phyloP scores from a whole-genome alignment of 2,329 filamentous ascomycete genomes.

The Colletotrichum siamense region DNA sequence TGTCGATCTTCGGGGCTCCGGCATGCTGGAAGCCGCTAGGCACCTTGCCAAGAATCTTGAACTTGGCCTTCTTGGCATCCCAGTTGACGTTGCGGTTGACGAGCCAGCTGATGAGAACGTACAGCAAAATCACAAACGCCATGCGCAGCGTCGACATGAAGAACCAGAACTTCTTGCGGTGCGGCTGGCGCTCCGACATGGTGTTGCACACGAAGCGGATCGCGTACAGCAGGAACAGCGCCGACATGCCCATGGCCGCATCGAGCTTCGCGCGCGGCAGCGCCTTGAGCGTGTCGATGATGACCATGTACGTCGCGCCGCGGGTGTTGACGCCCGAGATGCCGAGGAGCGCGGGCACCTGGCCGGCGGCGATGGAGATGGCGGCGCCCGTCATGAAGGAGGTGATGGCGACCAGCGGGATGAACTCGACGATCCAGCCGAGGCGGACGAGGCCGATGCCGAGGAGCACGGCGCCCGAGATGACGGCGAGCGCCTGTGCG shows the following conservation, averaged over 20 bases:
- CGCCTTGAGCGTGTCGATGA: constrained; percentile 47
- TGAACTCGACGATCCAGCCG: constrained; percentile 58
- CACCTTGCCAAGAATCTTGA: constrained; percentile 71
- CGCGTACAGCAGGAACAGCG: constrained; percentile 69
- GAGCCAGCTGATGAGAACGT: constrained; percentile 78
- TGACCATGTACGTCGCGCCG: constrained; percentile 48
- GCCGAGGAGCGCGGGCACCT: constrained; percentile 49
- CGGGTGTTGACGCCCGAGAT: constrained; percentile 49
- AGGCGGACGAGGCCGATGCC: constrained; percentile 50
- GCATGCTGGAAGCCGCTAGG: constrained; percentile 78
- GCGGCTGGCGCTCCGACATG: constrained; percentile 70
- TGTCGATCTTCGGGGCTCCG: constrained; percentile 67
- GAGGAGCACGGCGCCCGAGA: constrained; percentile 49
- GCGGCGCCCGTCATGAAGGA: constrained; percentile 57
- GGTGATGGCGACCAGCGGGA: constrained; percentile 54
- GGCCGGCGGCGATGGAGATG: constrained; percentile 55
- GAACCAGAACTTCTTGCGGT: constrained; percentile 74
- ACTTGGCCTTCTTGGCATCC: constrained; percentile 55
- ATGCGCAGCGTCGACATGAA: constrained; percentile 80
- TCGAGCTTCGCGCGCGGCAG: constrained; percentile 59
- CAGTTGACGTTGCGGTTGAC: constrained; percentile 64
- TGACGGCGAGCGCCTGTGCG: constrained; percentile 48
- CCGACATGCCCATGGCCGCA: constrained; percentile 74
- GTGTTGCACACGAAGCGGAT: constrained; percentile 67
- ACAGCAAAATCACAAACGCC: constrained; percentile 81